These are phyloP conservation scores for Aspergillus persii DNA, from an alignment of 2,329 filamentous ascomycete genomes.

Conservation along the genomic window DNA sequence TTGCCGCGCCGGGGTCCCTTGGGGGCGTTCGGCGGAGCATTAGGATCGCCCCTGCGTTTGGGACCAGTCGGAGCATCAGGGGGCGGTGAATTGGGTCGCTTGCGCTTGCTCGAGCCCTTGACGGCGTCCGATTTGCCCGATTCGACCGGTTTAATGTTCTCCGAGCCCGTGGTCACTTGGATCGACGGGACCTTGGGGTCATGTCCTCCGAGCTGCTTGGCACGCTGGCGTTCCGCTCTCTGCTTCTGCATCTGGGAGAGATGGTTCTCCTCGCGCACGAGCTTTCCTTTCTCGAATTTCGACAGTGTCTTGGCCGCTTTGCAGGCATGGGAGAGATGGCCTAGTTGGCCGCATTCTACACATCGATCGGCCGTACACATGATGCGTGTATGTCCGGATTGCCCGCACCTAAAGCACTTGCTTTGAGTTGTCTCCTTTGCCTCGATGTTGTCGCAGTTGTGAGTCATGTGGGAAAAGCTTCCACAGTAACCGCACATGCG, in stretches of 20 bases:
- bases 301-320: slow-evolving; percentile 32
- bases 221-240: slow-evolving; percentile 37
- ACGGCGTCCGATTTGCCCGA: slow-evolving; percentile 9
- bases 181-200: slow-evolving; percentile 45
- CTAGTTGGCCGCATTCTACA: slow-evolving; percentile 43
- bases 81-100: slow-evolving; percentile 27
- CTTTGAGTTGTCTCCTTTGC: slow-evolving; percentile 39
- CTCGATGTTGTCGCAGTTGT: slow-evolving; percentile 46
- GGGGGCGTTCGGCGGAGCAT: slow-evolving; percentile 24
- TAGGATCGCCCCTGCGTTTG: slow-evolving; percentile 27
- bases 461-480: slow-evolving; percentile 44
- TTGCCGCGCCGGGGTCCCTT: slow-evolving; percentile 20
- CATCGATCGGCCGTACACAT: slow-evolving; percentile 44
- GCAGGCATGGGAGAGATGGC: slow-evolving; percentile 40
- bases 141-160: slow-evolving; percentile 11
- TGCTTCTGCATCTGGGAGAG: slow-evolving; percentile 34
- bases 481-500: slow-evolving; percentile 47
- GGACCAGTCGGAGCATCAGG: slow-evolving; percentile 24
- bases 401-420: slow-evolving; percentile 44
- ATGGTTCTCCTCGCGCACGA: slow-evolving; percentile 38
- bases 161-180: slow-evolving; percentile 26
- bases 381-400: slow-evolving; percentile 36
- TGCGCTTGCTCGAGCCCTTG: slow-evolving; percentile 30
- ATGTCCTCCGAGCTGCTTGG: slow-evolving; percentile 45
- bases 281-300: slow-evolving; percentile 34